Base-by-base conservation (phyloP, 441 rosid species). In the Eutrema salsugineum region DNA sequence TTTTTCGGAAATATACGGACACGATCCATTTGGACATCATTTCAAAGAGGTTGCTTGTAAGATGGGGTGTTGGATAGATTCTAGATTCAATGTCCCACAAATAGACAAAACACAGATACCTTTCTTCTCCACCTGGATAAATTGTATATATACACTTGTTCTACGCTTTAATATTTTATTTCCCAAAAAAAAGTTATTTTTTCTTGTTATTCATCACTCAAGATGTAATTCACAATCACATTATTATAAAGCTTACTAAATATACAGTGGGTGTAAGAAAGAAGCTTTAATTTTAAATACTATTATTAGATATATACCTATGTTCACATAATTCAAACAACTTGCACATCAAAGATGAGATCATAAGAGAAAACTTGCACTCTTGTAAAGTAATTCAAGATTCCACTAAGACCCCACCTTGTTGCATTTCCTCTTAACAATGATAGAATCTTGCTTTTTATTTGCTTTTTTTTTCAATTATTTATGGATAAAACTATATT, bases 291-390 rank as follows among this genome's bases (percentile, higher is more conserved):
- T 39, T 4, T 49, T 5, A 22, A 49, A 39, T 22, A 11, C 9
- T 73, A 19, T 22, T 59, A 19, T n/a, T 10, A n/a, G n/a, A 48
- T 36, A 49, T 51, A 32, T 11, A 36, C 28, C 2, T 65, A 56
- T 5, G 56, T 27, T 6, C 47, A 14, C 9, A 12, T n/a, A 69
- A 39, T 67, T 44, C 15, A 33, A 70, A 51, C 71, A 63, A 57
- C 20, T 16, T 40, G 50, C 67, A 50, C 56, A 63, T 42, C 56
- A 76, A 61, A 56, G 73, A 57, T 70, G 79, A 70, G 72, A 50
- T 70, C 79, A 76, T 49, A 22, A 48, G 68, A 42, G 42, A 48
- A 76, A 76, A 76, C 71, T 70, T 76, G 79, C 79, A 76, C 76
- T 70, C 76, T 70, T 63, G 61, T 42, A 60, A 60, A 50, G 28